Evolutionary conservation across 2,329 filamentous ascomycete genomes (phyloP).

Genomic region (Scopulariopsis brevicaulis): DNA sequence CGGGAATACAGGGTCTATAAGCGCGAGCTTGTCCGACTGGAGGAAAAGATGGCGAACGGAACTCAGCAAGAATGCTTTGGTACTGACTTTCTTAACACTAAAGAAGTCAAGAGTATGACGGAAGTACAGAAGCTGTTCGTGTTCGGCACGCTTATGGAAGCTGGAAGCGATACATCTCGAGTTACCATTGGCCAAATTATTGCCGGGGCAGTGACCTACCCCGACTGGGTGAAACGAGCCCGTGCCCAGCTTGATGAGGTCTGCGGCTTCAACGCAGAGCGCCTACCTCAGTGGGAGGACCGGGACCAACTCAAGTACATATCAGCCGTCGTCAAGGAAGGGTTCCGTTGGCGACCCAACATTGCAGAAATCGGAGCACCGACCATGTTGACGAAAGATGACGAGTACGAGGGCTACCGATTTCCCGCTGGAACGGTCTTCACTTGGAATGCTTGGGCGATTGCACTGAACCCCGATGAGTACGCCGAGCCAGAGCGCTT

Average conservation of each 20-base stretch:
- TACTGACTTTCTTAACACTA: not conserved
- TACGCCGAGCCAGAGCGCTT: not conserved
- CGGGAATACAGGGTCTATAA: slow-evolving; percentile 15
- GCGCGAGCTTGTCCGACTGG: slow-evolving; percentile 12
- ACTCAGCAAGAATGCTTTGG: slow-evolving; percentile 10
- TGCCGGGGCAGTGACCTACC: slow-evolving; percentile 17
- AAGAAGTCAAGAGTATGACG: not conserved
- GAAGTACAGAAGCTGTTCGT: not conserved
- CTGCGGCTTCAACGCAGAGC: slow-evolving; percentile 21
- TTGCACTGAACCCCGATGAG: not conserved
- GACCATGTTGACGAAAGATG: slow-evolving; percentile 25
- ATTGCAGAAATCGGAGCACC: slow-evolving; percentile 25
- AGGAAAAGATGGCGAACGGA: slow-evolving; percentile 25
- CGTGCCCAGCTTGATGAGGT: slow-evolving; percentile 30
- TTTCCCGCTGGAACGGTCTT: slow-evolving; percentile 31
- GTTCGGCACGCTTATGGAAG: slow-evolving; percentile 20
- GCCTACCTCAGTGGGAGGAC: slow-evolving; percentile 27
- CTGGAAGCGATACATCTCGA: slow-evolving; percentile 30
- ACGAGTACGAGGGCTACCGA: slow-evolving; percentile 31
- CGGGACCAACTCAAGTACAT: slow-evolving; percentile 25
- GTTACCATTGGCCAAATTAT: slow-evolving; percentile 18
- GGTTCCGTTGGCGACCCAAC: slow-evolving; percentile 30
- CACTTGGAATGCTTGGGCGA: slow-evolving; percentile 3
- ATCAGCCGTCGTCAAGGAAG: slow-evolving; percentile 32
- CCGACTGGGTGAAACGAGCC: slow-evolving; percentile 19